These are phyloP conservation scores for Chytriomyces sp. DNA, from an alignment of 192 early-diverging fungal genomes.

Conservation along the genomic window DNA sequence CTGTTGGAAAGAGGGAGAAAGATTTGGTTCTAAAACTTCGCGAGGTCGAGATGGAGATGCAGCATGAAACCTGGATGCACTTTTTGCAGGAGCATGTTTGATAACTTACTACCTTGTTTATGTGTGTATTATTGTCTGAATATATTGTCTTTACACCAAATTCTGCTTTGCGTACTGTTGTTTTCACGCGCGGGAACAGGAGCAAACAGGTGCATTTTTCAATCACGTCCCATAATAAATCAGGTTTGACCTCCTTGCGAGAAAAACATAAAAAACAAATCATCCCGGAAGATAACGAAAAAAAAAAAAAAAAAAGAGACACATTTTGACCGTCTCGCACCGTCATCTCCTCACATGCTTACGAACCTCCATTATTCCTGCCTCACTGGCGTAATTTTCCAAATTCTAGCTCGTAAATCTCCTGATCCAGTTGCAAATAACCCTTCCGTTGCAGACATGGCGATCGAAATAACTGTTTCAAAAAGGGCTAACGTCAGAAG, in stretches of 20 bases:
- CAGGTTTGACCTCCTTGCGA: no score
- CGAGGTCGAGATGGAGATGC: slow-evolving; percentile 24
- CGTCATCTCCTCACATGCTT: no score
- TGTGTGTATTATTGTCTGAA: background rate
- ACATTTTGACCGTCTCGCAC: no score
- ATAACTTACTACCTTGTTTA: background rate
- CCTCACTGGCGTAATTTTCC: slow-evolving; percentile 53
- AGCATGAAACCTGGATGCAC: slow-evolving; percentile 26
- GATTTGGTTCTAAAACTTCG: slow-evolving; percentile 17
- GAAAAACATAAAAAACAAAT: no score
- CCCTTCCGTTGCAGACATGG: slow-evolving; percentile 77
- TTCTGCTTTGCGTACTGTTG: no score
- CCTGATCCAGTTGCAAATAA: slow-evolving; percentile 97
- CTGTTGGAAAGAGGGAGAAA: background rate
- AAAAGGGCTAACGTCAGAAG: slow-evolving; percentile 5
- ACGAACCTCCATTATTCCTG: slow-evolving; percentile 4
- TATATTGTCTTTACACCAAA: no score
- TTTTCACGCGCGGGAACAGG: no score
- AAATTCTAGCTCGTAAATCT: slow-evolving; percentile 89
- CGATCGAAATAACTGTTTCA: slow-evolving; percentile 84
- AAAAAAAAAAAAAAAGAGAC: no score
- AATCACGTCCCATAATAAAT: no score
- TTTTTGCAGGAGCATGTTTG: slow-evolving; percentile 22
- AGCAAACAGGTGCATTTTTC: no score
- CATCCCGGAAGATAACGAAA: no score